Base-by-base conservation (phyloP, 1,139 yeast genomes). In the Arxiozyma bovina region DNA sequence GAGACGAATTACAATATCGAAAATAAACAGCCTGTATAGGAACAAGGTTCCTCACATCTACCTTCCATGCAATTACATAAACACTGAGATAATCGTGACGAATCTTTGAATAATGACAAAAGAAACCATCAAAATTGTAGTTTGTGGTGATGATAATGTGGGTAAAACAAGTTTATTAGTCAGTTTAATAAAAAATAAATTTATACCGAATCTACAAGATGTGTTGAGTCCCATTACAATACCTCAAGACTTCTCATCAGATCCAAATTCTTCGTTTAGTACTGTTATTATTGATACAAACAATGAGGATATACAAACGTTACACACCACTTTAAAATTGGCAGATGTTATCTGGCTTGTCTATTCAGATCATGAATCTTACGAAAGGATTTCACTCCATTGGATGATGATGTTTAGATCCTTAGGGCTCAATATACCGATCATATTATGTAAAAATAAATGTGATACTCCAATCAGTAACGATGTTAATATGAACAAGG, bases 351-450 rank as follows among this genome's bases (percentile, higher is more conserved):
- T 93, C 11, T 87, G 97, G 93, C 76, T 93, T 30, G 91, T 93
- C 0, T 93, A 90, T 67, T 80, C 94, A 1, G 98, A 91, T 64
- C 96, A 90, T 66, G 94, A 90, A 65, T 89, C 97, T 0, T 93
- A 91, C 66, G 98, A 93, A 67, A 77, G 98, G 53, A 81, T 93
- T 12, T 83, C 96, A 1, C 74, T 91, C 42, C 91, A 90, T 68
- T 93, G 99, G 99, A 85, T 93, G 80, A 95, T 95, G 48, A 79
- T 85, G 74, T 85, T 93, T 65, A 75, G 99, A 57, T 87, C 96
- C 1, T 76, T 89, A 77, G 99, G 99, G 2, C 90, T 93, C 51
- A 93, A 93, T 66, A 69, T 87, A 21, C 99, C 99, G 0, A 85
- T 93, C n/a, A 89, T 93, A 0, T 72, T 93, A 12, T 85, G 96